Evolutionary conservation across 2,329 filamentous ascomycete genomes (phyloP).

Genomic region (Sclerotinia borealis): DNA sequence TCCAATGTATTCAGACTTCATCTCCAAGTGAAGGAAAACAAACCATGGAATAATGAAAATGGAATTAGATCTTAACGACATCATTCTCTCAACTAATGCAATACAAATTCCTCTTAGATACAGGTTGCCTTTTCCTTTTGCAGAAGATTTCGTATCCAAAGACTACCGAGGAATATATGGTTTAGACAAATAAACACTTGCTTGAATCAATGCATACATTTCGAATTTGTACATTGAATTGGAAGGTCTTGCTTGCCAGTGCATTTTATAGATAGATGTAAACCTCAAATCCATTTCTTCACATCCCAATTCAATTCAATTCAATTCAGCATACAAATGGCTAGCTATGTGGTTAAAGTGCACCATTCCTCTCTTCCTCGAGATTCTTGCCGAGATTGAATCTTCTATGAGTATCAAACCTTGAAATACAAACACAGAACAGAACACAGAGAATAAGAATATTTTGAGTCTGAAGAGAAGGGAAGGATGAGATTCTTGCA

Average conservation of each 20-base stretch:
- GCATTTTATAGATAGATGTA: neutral
- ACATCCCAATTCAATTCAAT: neutral
- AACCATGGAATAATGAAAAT: too few species aligned
- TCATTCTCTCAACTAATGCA: neutral
- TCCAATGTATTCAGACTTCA: too few species aligned
- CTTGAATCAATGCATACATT: neutral
- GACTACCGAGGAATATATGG: neutral
- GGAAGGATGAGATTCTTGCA: neutral
- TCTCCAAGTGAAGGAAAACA: too few species aligned
- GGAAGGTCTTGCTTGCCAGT: too few species aligned
- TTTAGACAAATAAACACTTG: neutral
- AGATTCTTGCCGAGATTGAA: neutral
- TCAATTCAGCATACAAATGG: neutral
- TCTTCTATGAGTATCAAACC: neutral
- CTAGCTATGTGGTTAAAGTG: neutral
- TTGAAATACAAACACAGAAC: neutral
- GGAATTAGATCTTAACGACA: neutral
- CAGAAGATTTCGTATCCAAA: neutral
- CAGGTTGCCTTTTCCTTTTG: neutral
- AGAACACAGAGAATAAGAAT: neutral
- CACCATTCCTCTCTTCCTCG: neutral
- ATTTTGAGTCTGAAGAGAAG: neutral
- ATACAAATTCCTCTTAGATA: neutral
- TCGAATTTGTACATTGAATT: too few species aligned
- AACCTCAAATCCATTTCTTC: neutral